These are phyloP conservation scores for Hippophae tibetana DNA, from an alignment of 306 rosid genomes.

Conservation along the genomic window DNA sequence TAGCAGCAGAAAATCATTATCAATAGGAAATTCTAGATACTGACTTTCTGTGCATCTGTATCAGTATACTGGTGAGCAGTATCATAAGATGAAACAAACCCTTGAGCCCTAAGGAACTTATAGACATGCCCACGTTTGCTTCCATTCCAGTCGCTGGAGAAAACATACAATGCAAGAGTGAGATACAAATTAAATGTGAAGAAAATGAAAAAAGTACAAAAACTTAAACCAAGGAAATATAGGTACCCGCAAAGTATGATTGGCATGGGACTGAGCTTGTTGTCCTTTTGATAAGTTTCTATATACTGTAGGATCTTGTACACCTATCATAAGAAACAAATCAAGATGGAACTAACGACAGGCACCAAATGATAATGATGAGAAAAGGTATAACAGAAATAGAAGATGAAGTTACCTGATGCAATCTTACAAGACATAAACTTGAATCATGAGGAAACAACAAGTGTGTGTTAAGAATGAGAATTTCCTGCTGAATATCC, in stretches of 20 bases:
- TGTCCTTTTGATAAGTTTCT: constrained; percentile 76
- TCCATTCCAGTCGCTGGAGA: constrained; percentile 93
- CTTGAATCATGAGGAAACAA: constrained; percentile 91
- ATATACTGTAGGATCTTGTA: constrained; percentile 77
- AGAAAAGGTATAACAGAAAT: neutral
- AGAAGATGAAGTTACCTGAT: constrained; percentile 36
- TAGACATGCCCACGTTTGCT: constrained; percentile 95
- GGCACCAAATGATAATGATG: neutral
- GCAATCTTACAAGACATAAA: constrained; percentile 59
- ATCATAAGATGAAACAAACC: constrained; percentile 89
- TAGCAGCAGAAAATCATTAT: neutral
- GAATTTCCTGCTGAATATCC: constrained; percentile 50
- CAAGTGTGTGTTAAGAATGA: constrained; percentile 91
- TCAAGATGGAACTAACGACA: constrained; percentile 2
- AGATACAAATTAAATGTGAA: neutral
- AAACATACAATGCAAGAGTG: constrained; percentile 14
- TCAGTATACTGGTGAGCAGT: constrained; percentile 87
- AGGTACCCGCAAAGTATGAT: constrained; percentile 88
- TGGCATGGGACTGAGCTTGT: constrained; percentile 80
- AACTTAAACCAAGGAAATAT: neutral
- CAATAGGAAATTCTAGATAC: constrained; percentile 7
- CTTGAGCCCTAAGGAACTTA: constrained; percentile 86
- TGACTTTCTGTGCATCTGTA: constrained; percentile 85
- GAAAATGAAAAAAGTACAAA: neutral
- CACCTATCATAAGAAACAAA: constrained; percentile 36